A percentile compares a stretch with the other conserved stretches of the same genome.
These are phyloP conservation scores for Niveomyces coronatus DNA, from an alignment of 2,329 filamentous ascomycete species.

Conservation along the genomic window DNA sequence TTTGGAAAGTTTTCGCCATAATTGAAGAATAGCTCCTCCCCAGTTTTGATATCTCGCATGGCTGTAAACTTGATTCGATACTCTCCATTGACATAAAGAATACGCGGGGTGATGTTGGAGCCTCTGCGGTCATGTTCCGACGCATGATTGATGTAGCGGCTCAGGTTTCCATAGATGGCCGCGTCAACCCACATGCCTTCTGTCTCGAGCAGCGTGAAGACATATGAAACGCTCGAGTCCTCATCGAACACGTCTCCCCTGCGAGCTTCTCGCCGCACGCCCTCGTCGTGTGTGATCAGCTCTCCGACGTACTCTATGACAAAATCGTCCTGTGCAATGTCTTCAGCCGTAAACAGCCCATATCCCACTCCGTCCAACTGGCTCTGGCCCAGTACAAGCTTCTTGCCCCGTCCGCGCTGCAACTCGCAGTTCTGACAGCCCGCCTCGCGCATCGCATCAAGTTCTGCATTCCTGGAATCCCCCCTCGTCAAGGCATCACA, in stretches of 20 bases:
- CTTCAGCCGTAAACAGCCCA: constrained; percentile 62
- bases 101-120: constrained; percentile 53
- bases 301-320: constrained; percentile 76
- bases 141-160: constrained; percentile 76
- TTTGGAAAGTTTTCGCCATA: constrained; percentile 64
- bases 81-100: constrained; percentile 64
- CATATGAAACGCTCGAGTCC: constrained; percentile 51
- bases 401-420: constrained; percentile 56
- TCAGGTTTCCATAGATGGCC: constrained; percentile 68
- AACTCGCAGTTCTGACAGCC: constrained; percentile 65
- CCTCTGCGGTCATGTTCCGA: constrained; percentile 38
- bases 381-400: constrained; percentile 59
- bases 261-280: constrained; percentile 54
- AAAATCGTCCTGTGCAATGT: constrained; percentile 58
- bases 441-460: constrained; percentile 42
- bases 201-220: constrained; percentile 49
- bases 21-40: constrained; percentile 74
- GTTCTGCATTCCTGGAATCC: constrained; percentile 55
- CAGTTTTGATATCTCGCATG: constrained; percentile 52
- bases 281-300: constrained; percentile 59
- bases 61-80: constrained; percentile 69
- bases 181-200: constrained; percentile 62
- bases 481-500: constrained; percentile 62
- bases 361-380: constrained; percentile 60
- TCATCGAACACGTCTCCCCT: constrained; percentile 52